Conservation (phyloP, 176 grass and related monocot species). For the Typha latifolia region DNA sequence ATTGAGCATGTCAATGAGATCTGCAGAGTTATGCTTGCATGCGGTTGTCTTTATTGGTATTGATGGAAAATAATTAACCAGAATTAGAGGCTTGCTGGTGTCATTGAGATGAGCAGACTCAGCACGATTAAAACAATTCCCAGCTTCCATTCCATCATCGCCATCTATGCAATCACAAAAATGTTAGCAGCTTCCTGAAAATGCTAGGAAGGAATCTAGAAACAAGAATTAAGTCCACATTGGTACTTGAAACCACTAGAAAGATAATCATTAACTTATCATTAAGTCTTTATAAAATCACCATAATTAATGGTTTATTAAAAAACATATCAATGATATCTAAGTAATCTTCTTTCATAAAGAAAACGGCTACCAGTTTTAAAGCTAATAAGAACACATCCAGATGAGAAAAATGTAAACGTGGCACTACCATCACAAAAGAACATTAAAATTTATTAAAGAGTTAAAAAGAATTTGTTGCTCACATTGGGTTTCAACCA, state of each 20-base stretch:
- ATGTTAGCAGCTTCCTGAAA: not conserved
- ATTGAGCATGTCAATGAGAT: constrained; percentile 39
- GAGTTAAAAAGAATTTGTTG: not conserved
- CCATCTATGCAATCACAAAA: constrained; percentile 32
- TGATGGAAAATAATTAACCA: constrained; percentile 61
- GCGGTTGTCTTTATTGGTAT: constrained; percentile 34
- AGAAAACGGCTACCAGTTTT: no score
- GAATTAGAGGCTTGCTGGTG: constrained; percentile 55
- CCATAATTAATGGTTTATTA: no score
- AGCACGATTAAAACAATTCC: constrained; percentile 49
- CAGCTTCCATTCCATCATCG: constrained; percentile 63
- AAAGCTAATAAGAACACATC: no score
- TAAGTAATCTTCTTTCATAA: no score
- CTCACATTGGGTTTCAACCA: constrained; percentile 99
- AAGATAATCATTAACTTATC: no score
- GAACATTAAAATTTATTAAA: not conserved
- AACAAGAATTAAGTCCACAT: not conserved
- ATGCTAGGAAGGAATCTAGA: not conserved
- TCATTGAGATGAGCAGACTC: constrained; percentile 51
- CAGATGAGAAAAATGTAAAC: not conserved
- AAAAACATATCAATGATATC: no score
- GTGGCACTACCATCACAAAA: not conserved
- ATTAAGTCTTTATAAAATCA: no score
- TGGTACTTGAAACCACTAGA: not conserved
- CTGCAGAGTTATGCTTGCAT: constrained; percentile 41